These are phyloP conservation scores for Leishmania amazonensis DNA, from an alignment of 208 protist species.

Conservation along the genomic window DNA sequence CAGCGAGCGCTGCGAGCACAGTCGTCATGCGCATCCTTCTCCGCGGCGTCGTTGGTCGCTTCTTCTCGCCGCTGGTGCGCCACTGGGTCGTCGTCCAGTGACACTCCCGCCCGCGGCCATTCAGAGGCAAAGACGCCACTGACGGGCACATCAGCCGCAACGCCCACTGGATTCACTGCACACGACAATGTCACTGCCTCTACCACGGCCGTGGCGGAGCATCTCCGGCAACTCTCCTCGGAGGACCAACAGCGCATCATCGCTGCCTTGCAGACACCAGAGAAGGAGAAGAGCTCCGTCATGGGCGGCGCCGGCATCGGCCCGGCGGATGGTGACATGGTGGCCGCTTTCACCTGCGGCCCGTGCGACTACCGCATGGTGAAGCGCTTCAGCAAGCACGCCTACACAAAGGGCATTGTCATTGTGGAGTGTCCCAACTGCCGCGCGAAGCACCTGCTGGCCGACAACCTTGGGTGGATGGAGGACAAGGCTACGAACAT, in stretches of 20 bases:
- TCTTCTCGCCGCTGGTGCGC: slow-evolving; percentile 6
- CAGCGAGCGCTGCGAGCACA: not conserved
- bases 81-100: not conserved
- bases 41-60: not conserved
- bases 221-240: slow-evolving; percentile 48
- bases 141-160: not conserved
- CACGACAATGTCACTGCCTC: not conserved
- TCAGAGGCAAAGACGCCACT: not conserved
- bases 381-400: slow-evolving; percentile 91
- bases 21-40: not conserved
- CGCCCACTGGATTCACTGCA: slow-evolving; percentile 2
- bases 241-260: slow-evolving; percentile 72
- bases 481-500: slow-evolving; percentile 73
- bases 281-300: slow-evolving; percentile 52
- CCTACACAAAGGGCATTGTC: slow-evolving; percentile 93
- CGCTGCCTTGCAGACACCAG: slow-evolving; percentile 49
- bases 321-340: slow-evolving; percentile 78
- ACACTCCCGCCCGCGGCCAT: not conserved
- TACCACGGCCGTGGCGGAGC: slow-evolving; percentile 30
- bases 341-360: slow-evolving; percentile 89
- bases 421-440: slow-evolving; percentile 91
- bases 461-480: slow-evolving; percentile 93
- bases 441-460: slow-evolving; percentile 85
- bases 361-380: slow-evolving; percentile 87
- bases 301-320: slow-evolving; percentile 87